phyloP scores from a whole-genome alignment of 1,284 basidiomycete genomes.

The Cryptococcus depauperatus region DNA sequence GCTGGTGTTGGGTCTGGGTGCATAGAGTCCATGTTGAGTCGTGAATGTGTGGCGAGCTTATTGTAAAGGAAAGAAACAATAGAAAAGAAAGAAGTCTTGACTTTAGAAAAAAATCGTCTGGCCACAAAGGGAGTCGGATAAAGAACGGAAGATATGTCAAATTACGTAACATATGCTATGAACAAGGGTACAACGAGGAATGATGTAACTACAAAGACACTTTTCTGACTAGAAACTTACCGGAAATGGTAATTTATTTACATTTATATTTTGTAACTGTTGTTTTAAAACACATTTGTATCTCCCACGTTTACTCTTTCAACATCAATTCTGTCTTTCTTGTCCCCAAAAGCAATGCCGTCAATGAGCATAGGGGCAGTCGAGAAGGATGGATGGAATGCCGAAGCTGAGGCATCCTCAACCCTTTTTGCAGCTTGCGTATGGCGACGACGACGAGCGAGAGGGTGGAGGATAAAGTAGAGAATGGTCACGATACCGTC shows the following conservation, averaged over 20 bases:
- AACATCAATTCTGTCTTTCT: neutral
- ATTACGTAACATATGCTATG: too few relatives aligned
- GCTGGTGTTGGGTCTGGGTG: constrained; percentile 42
- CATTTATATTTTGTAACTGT: too few relatives aligned
- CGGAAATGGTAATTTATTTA: too few relatives aligned
- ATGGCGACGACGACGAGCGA: constrained; percentile 37
- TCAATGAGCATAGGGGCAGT: neutral
- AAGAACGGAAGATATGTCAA: neutral
- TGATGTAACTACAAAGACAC: neutral
- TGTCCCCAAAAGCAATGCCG: neutral
- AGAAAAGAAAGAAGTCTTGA: neutral
- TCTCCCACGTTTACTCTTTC: neutral
- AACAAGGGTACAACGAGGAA: neutral
- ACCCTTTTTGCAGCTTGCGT: constrained; percentile 3
- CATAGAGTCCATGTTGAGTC: constrained; percentile 43
- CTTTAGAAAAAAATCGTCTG: neutral
- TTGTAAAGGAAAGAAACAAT: neutral
- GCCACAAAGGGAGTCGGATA: neutral
- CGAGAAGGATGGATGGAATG: neutral
- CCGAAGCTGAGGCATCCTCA: neutral
- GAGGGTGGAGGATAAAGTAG: constrained; percentile 58
- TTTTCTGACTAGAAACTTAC: too few relatives aligned
- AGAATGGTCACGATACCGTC: constrained; percentile 55
- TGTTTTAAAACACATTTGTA: neutral
- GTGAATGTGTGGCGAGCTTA: neutral